Percentiles rank a stretch among this genome's conserved stretches.
phyloP scores from a whole-genome alignment of 2,329 filamentous ascomycete genomes.

The Trichoderma asperellum region DNA sequence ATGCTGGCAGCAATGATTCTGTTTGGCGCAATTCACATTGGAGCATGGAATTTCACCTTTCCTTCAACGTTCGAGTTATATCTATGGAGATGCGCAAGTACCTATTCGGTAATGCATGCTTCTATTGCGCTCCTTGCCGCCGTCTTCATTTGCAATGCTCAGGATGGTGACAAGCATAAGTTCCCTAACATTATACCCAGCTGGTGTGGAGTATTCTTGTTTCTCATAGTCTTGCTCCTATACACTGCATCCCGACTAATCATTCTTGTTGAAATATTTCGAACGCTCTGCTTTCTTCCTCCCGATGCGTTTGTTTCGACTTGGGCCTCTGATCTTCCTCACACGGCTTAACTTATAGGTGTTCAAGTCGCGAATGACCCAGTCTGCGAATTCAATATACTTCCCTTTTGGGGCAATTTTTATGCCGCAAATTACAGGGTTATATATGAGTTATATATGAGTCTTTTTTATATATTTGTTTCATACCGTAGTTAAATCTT shows the following conservation, averaged over 20 bases:
- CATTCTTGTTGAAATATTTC: neutral
- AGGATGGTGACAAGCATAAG: neutral
- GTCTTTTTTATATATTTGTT: too few species aligned
- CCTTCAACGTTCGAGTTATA: neutral
- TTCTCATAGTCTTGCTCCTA: neutral
- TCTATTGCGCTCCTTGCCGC: neutral
- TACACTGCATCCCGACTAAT: neutral
- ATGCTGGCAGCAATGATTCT: neutral
- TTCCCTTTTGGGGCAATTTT: too few species aligned
- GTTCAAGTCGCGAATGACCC: neutral
- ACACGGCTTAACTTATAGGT: neutral
- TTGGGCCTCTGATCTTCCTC: neutral
- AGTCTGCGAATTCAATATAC: too few species aligned
- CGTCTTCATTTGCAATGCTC: neutral
- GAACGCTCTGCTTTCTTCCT: constrained; percentile 8
- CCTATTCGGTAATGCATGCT: neutral
- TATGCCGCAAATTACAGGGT: too few species aligned
- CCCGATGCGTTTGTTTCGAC: constrained; percentile 1
- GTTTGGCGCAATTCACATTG: neutral
- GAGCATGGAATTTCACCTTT: constrained; percentile 6
- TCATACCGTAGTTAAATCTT: too few species aligned
- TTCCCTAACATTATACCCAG: neutral
- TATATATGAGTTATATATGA: too few species aligned
- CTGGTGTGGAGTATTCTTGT: neutral
- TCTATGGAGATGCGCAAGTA: constrained; percentile 1